Conservation (phyloP, 1,284 basidiomycete genomes). For the Tilletia setariae region DNA sequence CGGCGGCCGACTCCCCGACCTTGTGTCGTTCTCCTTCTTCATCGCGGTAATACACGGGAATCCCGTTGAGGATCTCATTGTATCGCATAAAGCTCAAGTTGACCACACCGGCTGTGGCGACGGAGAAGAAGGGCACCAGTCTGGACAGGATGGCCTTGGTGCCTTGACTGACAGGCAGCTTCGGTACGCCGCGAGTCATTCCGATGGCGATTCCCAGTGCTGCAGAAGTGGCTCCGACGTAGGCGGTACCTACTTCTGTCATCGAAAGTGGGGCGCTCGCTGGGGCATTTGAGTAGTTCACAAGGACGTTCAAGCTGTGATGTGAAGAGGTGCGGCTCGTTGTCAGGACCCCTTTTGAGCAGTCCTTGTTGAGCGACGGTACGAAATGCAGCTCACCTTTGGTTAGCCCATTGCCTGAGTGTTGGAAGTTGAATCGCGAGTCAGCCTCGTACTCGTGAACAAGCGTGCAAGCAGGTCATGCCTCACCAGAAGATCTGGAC, state of each 20-base stretch:
- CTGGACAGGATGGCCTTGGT: slow-evolving; percentile 38
- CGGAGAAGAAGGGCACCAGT: slow-evolving; percentile 60
- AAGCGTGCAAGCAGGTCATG: too few species aligned
- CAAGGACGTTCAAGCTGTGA: slow-evolving; percentile 22
- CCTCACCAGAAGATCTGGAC: slow-evolving; percentile 56
- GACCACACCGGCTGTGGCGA: slow-evolving; percentile 54
- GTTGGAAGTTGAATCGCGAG: too few species aligned
- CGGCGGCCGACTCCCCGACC: slow-evolving; percentile 57
- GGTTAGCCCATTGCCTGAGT: slow-evolving; percentile 59
- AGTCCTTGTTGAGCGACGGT: not conserved
- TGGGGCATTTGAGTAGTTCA: slow-evolving; percentile 58
- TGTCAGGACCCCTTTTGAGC: not conserved
- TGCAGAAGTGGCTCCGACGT: slow-evolving; percentile 59
- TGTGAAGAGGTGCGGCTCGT: not conserved
- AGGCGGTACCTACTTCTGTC: slow-evolving; percentile 57
- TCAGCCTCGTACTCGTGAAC: too few species aligned
- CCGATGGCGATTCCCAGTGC: slow-evolving; percentile 60
- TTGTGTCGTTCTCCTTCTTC: slow-evolving; percentile 40
- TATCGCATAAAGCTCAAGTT: slow-evolving; percentile 59
- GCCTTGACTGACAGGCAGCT: slow-evolving; percentile 39
- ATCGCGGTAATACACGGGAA: slow-evolving; percentile 57
- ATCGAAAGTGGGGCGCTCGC: slow-evolving; percentile 58
- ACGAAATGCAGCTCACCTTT: slow-evolving; percentile 56
- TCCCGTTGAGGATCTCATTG: slow-evolving; percentile 62
- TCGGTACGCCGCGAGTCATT: slow-evolving; percentile 58